A percentile compares a stretch with the other conserved stretches of the same genome.
phyloP scores from a whole-genome alignment of 192 early-diverging fungal species.

The Backusella australiensis region DNA sequence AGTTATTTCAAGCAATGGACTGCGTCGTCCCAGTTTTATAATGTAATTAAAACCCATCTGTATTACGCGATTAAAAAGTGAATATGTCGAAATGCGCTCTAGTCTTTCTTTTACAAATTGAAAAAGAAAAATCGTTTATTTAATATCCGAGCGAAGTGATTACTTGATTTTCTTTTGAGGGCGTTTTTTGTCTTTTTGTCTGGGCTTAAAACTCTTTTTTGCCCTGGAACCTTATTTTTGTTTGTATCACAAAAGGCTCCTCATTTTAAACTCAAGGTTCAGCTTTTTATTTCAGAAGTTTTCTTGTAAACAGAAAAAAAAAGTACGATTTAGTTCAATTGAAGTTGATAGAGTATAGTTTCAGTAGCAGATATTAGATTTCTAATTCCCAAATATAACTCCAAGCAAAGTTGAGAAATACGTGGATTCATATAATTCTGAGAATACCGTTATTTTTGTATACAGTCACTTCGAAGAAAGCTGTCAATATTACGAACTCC shows the following conservation, averaged over 20 bases:
- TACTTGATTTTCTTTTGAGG: background rate
- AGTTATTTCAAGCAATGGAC: background rate
- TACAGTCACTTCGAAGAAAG: background rate
- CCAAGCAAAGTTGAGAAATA: background rate
- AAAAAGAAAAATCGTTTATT: background rate
- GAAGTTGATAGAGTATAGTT: background rate
- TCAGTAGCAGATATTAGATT: background rate
- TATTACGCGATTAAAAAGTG: background rate
- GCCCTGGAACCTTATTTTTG: conserved; percentile 1
- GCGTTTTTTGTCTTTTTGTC: background rate
- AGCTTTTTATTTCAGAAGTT: background rate
- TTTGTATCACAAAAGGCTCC: background rate
- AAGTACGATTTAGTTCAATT: background rate
- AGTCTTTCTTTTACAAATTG: background rate
- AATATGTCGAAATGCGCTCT: background rate
- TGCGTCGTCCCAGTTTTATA: background rate
- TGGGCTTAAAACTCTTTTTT: background rate
- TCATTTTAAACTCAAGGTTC: background rate
- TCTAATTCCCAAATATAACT: background rate
- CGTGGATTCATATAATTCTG: background rate
- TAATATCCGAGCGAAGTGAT: background rate
- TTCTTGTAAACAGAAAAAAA: background rate
- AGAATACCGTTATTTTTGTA: background rate
- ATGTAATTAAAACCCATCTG: background rate
- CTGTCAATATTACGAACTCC: background rate